Base-by-base conservation (phyloP, 768 basidiomycete genomes). In the Suillus plorans region DNA sequence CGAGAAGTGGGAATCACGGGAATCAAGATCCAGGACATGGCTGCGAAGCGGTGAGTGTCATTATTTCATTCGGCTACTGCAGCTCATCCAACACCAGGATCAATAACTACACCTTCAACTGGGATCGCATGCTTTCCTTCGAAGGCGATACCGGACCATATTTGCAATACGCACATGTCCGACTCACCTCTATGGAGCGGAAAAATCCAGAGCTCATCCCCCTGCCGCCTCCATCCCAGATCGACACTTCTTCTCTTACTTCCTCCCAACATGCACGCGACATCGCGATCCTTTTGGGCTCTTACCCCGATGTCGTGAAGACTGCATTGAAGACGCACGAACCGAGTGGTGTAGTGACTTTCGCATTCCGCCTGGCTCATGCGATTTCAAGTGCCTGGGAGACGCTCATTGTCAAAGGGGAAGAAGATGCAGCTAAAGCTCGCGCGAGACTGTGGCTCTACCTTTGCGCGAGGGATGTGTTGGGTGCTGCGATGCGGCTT, bases 11-110 rank as follows among this genome's bases (percentile, higher is more conserved):
- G 96, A 22, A 94, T 97, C 71, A 91, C 94, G 0, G 95, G 94
- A 3, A 90, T 99, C 69, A 99, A 98, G 81, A 95, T 99, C 65
- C 97, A 99, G 77, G 95, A 97, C 74, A 95, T 97, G 94, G 85
- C 91, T 50, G 94, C 94, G 16, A 97, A 94, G 76, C 82, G 95
- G 95, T 95, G 68, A 53, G 86, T 63, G 37, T 13, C 45, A 53
- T 62, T 63, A 31, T 66, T 28, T 37, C 14, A 3, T 37, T 22
- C 18, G 20, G 16, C 31, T n/a, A 16, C 25, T 39, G 25, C 49
- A 36, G 57, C 39, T 60, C 8, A 62, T 25, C 66, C 41, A 65
- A 31, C 50, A 18, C 47, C 68, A 97, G 95, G 66, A 91, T 97
- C 74, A 96, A 95, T 79, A 95, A 97, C 80, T 99, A 99, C 80